These are phyloP conservation scores for Myriosclerotinia scirpicola DNA, from an alignment of 2,329 filamentous ascomycete species.

Conservation along the genomic window DNA sequence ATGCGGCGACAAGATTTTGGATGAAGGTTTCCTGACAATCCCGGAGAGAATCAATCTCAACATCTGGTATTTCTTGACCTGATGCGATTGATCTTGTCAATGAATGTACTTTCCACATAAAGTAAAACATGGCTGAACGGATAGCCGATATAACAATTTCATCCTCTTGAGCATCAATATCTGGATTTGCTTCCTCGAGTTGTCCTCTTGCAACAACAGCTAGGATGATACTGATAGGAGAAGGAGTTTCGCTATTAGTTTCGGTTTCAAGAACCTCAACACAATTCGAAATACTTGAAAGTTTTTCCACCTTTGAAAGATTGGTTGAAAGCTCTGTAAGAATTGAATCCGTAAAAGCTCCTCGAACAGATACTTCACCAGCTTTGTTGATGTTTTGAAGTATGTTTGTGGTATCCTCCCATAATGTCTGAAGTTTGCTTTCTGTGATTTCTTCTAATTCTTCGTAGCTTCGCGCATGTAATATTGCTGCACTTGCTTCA, in stretches of 20 bases:
- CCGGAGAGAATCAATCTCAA: slow-evolving; percentile 61
- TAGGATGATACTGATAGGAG: slow-evolving; percentile 67
- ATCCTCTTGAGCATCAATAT: slow-evolving; percentile 75
- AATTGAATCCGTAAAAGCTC: slow-evolving; percentile 63
- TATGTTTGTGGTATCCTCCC: slow-evolving; percentile 78
- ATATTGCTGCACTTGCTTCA: slow-evolving; percentile 77
- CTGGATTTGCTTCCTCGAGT: slow-evolving; percentile 63
- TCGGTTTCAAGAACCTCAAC: slow-evolving; percentile 70
- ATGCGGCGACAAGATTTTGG: slow-evolving; percentile 63
- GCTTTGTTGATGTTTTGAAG: slow-evolving; percentile 64
- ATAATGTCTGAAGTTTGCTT: slow-evolving; percentile 74
- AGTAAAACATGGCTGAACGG: slow-evolving; percentile 79
- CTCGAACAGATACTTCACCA: slow-evolving; percentile 69
- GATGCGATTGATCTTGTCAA: slow-evolving; percentile 55
- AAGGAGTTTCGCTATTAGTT: slow-evolving; percentile 47
- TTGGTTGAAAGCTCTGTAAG: slow-evolving; percentile 72
- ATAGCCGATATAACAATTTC: slow-evolving; percentile 75
- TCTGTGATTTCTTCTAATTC: slow-evolving; percentile 86
- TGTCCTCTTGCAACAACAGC: slow-evolving; percentile 73
- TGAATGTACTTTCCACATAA: slow-evolving; percentile 84
- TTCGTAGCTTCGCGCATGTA: slow-evolving; percentile 83
- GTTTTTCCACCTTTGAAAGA: slow-evolving; percentile 75
- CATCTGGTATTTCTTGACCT: slow-evolving; percentile 56
- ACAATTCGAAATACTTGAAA: slow-evolving; percentile 78
- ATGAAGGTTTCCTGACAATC: slow-evolving; percentile 57